A percentile compares a stretch with the other conserved stretches of the same genome.
Evolutionary conservation across 768 basidiomycete species (phyloP).

Genomic region (Tulasnella sp.): DNA sequence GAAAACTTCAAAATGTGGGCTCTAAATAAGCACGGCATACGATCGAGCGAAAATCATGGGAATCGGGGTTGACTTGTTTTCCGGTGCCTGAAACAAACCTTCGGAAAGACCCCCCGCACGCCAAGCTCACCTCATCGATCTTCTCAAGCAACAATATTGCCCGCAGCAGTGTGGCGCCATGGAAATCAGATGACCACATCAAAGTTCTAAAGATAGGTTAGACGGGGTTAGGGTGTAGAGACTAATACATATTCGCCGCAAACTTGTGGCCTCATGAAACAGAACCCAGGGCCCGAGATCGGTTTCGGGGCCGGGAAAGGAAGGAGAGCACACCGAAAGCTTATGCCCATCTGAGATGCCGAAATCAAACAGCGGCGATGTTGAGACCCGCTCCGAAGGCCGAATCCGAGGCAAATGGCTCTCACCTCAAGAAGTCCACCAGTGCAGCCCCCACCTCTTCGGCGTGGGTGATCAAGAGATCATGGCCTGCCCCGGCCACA

Average conservation of each 20-base stretch:
- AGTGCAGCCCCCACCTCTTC: conserved; percentile 15
- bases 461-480: conserved; percentile 26
- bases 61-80: conserved; percentile 8
- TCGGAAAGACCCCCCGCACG: conserved; percentile 2
- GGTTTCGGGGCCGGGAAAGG: background rate
- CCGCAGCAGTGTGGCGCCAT: background rate
- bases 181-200: background rate
- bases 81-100: conserved; percentile 13
- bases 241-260: background rate
- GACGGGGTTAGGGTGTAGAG: background rate
- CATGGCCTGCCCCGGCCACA: conserved; percentile 31
- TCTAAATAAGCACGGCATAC: background rate
- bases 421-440: conserved; percentile 24
- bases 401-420: background rate
- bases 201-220: conserved; percentile 2
- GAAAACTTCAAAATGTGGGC: background rate
- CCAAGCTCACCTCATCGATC: conserved; percentile 13
- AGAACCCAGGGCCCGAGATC: background rate
- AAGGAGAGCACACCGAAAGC: background rate
- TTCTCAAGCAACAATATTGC: background rate
- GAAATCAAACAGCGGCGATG: background rate
- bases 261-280: background rate
- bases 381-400: background rate
- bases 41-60: conserved; percentile 10
- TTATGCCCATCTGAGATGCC: background rate